Evolutionary conservation across 306 rosid species (phyloP).

Genomic region (Rosa rugosa): DNA sequence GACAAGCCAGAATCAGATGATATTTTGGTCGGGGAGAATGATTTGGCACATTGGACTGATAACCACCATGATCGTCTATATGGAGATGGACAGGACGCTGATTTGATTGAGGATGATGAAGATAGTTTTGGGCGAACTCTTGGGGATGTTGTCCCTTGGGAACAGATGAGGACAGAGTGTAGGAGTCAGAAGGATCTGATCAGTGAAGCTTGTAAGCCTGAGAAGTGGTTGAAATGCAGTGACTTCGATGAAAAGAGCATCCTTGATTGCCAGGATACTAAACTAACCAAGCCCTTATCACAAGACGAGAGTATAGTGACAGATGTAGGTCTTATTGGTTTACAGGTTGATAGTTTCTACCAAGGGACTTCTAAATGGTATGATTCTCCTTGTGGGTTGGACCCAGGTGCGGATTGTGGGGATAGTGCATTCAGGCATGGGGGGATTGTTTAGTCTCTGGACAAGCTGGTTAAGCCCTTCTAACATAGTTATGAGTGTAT

Average conservation of each 20-base stretch:
- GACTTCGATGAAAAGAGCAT: slow-evolving; percentile 87
- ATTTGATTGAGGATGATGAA: slow-evolving; percentile 90
- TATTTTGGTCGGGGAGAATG: slow-evolving; percentile 86
- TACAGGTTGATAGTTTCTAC: slow-evolving; percentile 95
- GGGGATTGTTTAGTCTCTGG: slow-evolving; percentile 74
- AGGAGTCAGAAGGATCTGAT: slow-evolving; percentile 73
- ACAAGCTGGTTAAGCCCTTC: slow-evolving; percentile 43
- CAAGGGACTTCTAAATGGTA: slow-evolving; percentile 93
- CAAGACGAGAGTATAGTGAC: slow-evolving; percentile 77
- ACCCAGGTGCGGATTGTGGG: slow-evolving; percentile 82
- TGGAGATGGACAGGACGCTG: slow-evolving; percentile 81
- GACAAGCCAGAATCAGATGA: slow-evolving; percentile 71
- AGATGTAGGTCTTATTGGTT: slow-evolving; percentile 90
- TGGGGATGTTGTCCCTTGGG: slow-evolving; percentile 91
- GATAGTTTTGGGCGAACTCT: slow-evolving; percentile 89
- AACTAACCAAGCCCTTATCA: slow-evolving; percentile 82
- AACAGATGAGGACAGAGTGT: slow-evolving; percentile 79
- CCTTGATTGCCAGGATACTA: slow-evolving; percentile 91
- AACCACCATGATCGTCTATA: slow-evolving; percentile 79
- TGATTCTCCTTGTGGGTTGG: slow-evolving; percentile 97
- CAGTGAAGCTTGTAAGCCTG: slow-evolving; percentile 76
- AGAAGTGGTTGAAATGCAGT: slow-evolving; percentile 93
- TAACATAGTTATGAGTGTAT: slow-evolving; percentile 52
- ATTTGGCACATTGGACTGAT: slow-evolving; percentile 90
- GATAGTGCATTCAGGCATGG: slow-evolving; percentile 84